These are phyloP conservation scores for Zygosaccharomyces gambellarensis DNA, from an alignment of 805 yeast genomes.

Conservation along the genomic window DNA sequence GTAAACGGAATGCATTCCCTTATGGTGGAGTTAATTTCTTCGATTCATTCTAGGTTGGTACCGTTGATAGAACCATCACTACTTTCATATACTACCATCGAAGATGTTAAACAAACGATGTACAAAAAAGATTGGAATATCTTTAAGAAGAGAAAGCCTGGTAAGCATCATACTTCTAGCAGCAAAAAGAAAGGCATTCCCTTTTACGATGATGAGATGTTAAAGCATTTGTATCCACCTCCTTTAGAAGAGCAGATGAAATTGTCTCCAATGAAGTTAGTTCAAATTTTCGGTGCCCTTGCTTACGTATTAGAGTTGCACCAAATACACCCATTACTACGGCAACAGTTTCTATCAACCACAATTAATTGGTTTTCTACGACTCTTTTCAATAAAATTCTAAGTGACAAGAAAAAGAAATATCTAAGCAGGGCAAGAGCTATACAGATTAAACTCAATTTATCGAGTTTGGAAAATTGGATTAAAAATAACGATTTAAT, in stretches of 20 bases:
- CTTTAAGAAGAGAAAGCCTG: conserved; percentile 41
- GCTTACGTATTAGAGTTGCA: conserved; percentile 79
- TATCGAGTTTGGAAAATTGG: conserved; percentile 93
- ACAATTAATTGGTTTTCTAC: conserved; percentile 75
- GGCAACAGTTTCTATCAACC: conserved; percentile 70
- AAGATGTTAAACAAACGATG: conserved; percentile 69
- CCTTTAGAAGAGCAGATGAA: conserved; percentile 69
- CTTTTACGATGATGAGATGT: conserved; percentile 62
- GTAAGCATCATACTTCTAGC: conserved; percentile 16
- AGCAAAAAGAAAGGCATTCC: conserved; percentile 11
- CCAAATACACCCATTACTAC: conserved; percentile 71
- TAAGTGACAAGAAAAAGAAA: conserved; percentile 52
- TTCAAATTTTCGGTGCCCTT: conserved; percentile 85
- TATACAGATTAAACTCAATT: conserved; percentile 79
- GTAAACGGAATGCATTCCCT: conserved; percentile 53
- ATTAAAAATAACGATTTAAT: conserved; percentile 45
- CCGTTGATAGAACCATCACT: conserved; percentile 59
- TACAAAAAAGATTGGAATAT: conserved; percentile 72
- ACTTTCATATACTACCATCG: conserved; percentile 73
- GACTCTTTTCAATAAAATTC: conserved; percentile 64
- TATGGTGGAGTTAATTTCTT: conserved; percentile 59
- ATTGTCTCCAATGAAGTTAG: conserved; percentile 82
- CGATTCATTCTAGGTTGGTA: conserved; percentile 57
- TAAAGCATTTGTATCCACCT: conserved; percentile 80
- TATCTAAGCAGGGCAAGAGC: conserved; percentile 79